Base-by-base conservation (phyloP, 2,329 filamentous ascomycete species). In the Aureobasidium sp. region DNA sequence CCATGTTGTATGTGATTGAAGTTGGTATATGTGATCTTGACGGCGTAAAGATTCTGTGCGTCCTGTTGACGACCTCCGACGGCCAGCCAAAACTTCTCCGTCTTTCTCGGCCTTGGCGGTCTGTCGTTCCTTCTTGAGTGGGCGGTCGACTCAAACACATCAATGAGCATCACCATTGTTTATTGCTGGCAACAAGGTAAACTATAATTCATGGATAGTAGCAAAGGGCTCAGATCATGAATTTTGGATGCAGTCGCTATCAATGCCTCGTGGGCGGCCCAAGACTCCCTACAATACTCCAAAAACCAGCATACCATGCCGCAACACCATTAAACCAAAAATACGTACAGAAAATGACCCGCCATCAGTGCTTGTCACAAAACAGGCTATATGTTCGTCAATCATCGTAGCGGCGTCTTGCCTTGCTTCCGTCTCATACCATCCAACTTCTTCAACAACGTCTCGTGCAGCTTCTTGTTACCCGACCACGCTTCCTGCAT, bases 401-500 rank as follows among this genome's bases (percentile, higher is more conserved):
- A 42, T 59, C 57, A 59, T 59, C 57, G 57, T 36, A 59, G 29
- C 36, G 57, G 57, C 27, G 57, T 59, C 45, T 52, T 59, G 44
- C 61, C 61, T 27, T 57, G 53, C 62, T 66, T 67, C 62, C 71
- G 66, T 57, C 72, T 73, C 75, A 80, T 77, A 6, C 69, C 70
- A 64, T 79, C 77, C 62, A 80, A 65, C 71, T 79, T 80, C 69
- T 71, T 74, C 62, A 77, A 67, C 59, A 80, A 64, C 52, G 71
- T 68, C 64, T 78, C 75, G 63, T 79, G 77, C 47, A 84, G 68
- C 69, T 79, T 81, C 66, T 76, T 74, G 59, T 75, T 79, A 49
- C 73, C 76, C 3, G 76, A 76, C 83, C 83, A 85, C 10, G 74
- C 71, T 64, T 76, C 71, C 8, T 74, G 75, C 65, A 78, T 69